phyloP scores from a whole-genome alignment of 2,329 filamentous ascomycete genomes.

The Colletotrichum cordylinicola region DNA sequence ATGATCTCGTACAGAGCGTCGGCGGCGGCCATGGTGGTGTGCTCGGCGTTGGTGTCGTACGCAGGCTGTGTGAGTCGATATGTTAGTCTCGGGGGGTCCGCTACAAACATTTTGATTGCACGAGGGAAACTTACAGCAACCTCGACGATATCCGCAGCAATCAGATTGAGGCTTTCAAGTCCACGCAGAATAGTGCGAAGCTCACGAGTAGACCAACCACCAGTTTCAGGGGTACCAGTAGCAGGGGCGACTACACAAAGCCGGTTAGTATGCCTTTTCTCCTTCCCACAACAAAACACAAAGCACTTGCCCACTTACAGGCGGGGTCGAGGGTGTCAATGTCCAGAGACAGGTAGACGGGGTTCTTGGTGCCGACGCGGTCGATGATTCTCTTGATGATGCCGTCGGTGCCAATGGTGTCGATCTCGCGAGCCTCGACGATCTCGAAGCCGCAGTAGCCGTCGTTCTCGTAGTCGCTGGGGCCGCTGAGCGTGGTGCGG shows the following conservation, averaged over 20 bases:
- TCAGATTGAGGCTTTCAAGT: slow-evolving; percentile 71
- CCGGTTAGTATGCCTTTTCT: slow-evolving; percentile 4
- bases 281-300: not conserved
- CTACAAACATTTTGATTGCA: not conserved
- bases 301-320: slow-evolving; percentile 37
- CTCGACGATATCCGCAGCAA: slow-evolving; percentile 76
- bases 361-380: slow-evolving; percentile 74
- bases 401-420: slow-evolving; percentile 63
- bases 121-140: slow-evolving; percentile 55
- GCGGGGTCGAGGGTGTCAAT: slow-evolving; percentile 90
- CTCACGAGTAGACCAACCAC: slow-evolving; percentile 78
- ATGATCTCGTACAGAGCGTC: slow-evolving; percentile 79
- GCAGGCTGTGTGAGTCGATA: slow-evolving; percentile 49
- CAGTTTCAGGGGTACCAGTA: slow-evolving; percentile 78
- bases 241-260: slow-evolving; percentile 65
- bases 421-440: slow-evolving; percentile 70
- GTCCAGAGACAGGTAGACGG: slow-evolving; percentile 84
- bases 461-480: slow-evolving; percentile 84
- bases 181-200: slow-evolving; percentile 74
- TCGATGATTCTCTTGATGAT: slow-evolving; percentile 82
- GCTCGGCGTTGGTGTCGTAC: slow-evolving; percentile 75
- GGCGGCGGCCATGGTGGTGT: slow-evolving; percentile 76
- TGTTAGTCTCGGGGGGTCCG: not conserved
- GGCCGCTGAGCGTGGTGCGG: slow-evolving; percentile 79
- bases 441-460: slow-evolving; percentile 86